Evolutionary conservation across 495 filamentous ascomycete genomes (phyloP).

Genomic region (Neurospora tetraspora): DNA sequence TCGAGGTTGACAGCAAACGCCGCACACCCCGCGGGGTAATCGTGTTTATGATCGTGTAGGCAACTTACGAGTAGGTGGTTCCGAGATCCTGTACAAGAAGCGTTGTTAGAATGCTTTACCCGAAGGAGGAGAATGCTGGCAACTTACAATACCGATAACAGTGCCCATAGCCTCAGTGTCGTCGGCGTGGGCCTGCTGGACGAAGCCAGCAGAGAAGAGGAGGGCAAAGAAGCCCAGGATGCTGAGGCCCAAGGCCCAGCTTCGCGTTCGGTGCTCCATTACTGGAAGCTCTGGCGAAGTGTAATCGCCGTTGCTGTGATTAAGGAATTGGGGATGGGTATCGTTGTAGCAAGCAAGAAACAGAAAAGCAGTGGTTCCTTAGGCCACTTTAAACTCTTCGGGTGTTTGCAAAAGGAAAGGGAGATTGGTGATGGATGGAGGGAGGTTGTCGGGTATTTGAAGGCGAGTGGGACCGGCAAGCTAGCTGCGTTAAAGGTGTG

Average conservation of each 20-base stretch:
- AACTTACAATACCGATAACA: conserved; percentile 79
- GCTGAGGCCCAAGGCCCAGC: conserved; percentile 35
- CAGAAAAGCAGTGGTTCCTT: conserved; percentile 10
- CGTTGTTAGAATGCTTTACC: conserved; percentile 9
- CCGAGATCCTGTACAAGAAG: conserved; percentile 58
- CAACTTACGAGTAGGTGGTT: conserved; percentile 82
- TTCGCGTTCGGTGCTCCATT: conserved; percentile 45
- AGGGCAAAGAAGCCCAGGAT: conserved; percentile 60
- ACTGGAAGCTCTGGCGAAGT: conserved; percentile 10
- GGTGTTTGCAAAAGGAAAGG: conserved; percentile 7
- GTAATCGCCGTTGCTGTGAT: conserved; percentile 5
- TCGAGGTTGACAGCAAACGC: neutral
- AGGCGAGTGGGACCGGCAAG: conserved; percentile 1
- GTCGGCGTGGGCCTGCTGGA: conserved; percentile 64
- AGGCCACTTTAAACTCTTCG: conserved; percentile 1
- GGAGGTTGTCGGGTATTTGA: conserved; percentile 1
- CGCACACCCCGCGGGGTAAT: neutral
- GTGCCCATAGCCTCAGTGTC: conserved; percentile 73
- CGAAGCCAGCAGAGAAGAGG: conserved; percentile 61
- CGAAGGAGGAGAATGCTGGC: neutral
- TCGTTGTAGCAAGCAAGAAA: conserved; percentile 4
- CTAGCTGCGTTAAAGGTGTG: conserved; percentile 4
- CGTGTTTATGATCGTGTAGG: neutral
- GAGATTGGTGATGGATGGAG: conserved; percentile 5
- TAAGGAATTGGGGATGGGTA: conserved; percentile 1